Base-by-base conservation (phyloP, 1,139 yeast genomes). In the Ogataea hybrid region DNA sequence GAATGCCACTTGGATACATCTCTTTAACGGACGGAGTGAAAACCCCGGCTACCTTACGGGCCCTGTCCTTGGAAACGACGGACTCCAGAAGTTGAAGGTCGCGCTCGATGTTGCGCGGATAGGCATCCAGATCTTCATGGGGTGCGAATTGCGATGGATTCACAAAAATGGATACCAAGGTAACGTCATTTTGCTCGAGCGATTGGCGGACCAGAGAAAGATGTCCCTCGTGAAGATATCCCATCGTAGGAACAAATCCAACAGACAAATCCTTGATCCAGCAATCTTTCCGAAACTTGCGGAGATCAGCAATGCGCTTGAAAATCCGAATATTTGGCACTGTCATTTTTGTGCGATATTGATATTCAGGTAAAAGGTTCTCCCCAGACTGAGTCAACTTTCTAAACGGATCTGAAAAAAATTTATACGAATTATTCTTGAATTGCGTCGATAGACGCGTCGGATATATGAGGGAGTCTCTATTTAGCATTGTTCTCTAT, bases 101-200 rank as follows among this genome's bases (percentile, higher is more conserved):
- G 2, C 68, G 57, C 1, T 82, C 88, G 36, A 89, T 60, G 1
- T 94, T 85, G 32, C 97, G 70, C 2, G 98, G 98, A 56, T 92
- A 92, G 14, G 81, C 71, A 47, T 83, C 89, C 44, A 92, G 69
- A 62, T 92, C 98, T 61, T 92, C 98, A 41, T 76, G 77, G 3
- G 98, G 98, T 0, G 96, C 92, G 69, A 92, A 92, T 64, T 92
- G 98, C 3, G 96, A 83, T 2, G 98, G 98, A 58, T 92, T 92
- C 42, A 92, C 97, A 64, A 92, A 92, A 18, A 92, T 84, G 9
- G 96, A 87, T 6, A 89, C 88, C 5, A 90, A 74, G 1, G 97
- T 86, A 39, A 69, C 69, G 48, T 81, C 83, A 60, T 87, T 86
- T 27, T 78, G 75, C 15, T 56, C 48, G 20, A 81, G 56, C 2